Evolutionary conservation across 1,284 basidiomycete species (phyloP), one percentile per base, ranked within the genome.

Genomic region (Cutaneotrichosporon sp.): DNA sequence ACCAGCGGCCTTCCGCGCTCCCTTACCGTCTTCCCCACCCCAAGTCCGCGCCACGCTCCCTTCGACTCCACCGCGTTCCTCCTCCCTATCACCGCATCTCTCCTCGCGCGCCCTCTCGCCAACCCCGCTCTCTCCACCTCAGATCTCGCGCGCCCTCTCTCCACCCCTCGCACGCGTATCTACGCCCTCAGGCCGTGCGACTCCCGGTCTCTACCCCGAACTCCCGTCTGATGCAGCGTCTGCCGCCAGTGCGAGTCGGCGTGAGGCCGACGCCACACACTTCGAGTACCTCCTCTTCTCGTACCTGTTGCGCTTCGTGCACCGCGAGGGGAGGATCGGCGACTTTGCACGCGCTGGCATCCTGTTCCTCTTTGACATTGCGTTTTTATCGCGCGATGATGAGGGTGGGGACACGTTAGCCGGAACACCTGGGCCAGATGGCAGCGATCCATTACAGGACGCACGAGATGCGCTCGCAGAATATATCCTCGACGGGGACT

Each of bases 281-380:
- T 95, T 95, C 73, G 93, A 97, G 75, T 97, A 96, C 74, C 85
- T 96, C 11, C 83, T 97, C 13, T 97, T 98, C 84, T 92, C 95
- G 70, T 97, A 97, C 75, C 87, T 99, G 40, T 86, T 98, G 21
- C 91, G 94, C 4, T 98, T 95, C 74, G 90, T 94, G 22, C 96
- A 98, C 76, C 87, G 94, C 60, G 95, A 98, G 81, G 93, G 93
- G 32, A 86, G 90, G 36, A 93, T 92, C 32, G 96, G 96, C 16
- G 94, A 97, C 76, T 91, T 92, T 73, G 93, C 96, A 4, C 87
- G 96, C 11, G 92, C 92, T 4, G 96, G 95, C 9, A 81, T 98
- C 38, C 82, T 96, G 16, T 93, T 96, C 78, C 85, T 98, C 52
- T 90, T 98, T 86, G 93, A 97, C 73, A 90, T 97, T 46, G 92